A percentile compares a stretch with the other conserved stretches of the same genome.
Conservation (phyloP, 2,329 filamentous ascomycete species). For the Xylaria sp. region DNA sequence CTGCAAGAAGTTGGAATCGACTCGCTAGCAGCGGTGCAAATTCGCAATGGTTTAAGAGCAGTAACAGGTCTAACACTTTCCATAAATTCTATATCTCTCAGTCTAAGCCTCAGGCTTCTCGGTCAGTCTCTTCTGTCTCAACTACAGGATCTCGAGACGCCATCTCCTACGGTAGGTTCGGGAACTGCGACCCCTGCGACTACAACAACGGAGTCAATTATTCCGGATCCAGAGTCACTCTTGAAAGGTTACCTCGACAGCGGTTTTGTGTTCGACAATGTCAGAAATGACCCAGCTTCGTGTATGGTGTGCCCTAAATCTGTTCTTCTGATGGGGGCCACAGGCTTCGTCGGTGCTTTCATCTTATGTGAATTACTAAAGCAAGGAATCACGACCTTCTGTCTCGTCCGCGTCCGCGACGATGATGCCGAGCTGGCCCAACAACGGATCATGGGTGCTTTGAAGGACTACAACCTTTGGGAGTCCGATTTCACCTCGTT, state of each 20-base stretch:
- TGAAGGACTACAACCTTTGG: conserved; percentile 44
- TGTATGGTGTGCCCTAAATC: conserved; percentile 30
- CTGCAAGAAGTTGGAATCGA: conserved; percentile 47
- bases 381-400: conserved; percentile 40
- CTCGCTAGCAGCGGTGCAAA: conserved; percentile 44
- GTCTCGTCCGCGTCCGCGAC: conserved; percentile 43
- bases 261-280: conserved; percentile 42
- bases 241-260: conserved; percentile 45
- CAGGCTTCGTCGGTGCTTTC: conserved; percentile 48
- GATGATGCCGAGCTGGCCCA: conserved; percentile 29
- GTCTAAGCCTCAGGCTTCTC: conserved; percentile 39
- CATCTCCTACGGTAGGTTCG: conserved; percentile 29
- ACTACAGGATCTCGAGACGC: conserved; percentile 31
- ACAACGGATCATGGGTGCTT: conserved; percentile 38
- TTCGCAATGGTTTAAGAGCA: too few relatives aligned
- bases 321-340: conserved; percentile 46
- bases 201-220: conserved; percentile 29
- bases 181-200: conserved; percentile 33
- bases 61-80: too few relatives aligned
- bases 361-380: conserved; percentile 44
- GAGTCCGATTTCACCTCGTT: conserved; percentile 39
- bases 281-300: conserved; percentile 18
- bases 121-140: conserved; percentile 39
- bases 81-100: too few relatives aligned
- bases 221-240: conserved; percentile 39